Evolutionary conservation across 495 filamentous ascomycete genomes (phyloP).

Genomic region (Neurospora sp.): DNA sequence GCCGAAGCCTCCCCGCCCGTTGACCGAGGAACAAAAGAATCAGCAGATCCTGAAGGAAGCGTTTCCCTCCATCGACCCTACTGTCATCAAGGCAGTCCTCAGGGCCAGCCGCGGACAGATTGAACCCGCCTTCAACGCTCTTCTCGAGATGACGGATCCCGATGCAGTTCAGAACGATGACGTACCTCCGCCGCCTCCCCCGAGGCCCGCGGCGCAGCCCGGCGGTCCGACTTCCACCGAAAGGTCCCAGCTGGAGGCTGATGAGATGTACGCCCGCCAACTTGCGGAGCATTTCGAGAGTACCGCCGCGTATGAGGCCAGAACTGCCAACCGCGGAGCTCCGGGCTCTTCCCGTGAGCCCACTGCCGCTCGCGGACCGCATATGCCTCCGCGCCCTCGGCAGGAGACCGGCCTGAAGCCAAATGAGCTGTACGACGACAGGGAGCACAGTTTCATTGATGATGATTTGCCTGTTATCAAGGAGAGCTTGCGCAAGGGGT

Average conservation of each 20-base stretch:
- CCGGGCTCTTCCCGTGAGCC: background rate
- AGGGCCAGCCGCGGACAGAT: conserved; percentile 76
- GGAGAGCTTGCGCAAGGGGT: conserved; percentile 89
- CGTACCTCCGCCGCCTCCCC: conserved; percentile 55
- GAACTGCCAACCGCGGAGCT: conserved; percentile 33
- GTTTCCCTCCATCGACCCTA: conserved; percentile 72
- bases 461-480: conserved; percentile 91
- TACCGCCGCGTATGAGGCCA: conserved; percentile 40
- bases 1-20: conserved; percentile 79
- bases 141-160: conserved; percentile 92
- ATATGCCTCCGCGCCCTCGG: conserved; percentile 20
- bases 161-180: conserved; percentile 58
- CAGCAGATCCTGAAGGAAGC: conserved; percentile 87
- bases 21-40: conserved; percentile 71
- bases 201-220: conserved; percentile 44
- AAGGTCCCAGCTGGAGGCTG: conserved; percentile 73
- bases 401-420: conserved; percentile 39
- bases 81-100: conserved; percentile 82
- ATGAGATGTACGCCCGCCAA: conserved; percentile 89
- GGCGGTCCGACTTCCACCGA: conserved; percentile 43
- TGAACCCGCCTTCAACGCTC: conserved; percentile 91
- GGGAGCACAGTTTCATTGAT: conserved; percentile 79
- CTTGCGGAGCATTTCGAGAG: conserved; percentile 83
- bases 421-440: conserved; percentile 45
- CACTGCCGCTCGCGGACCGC: conserved; percentile 15